Evolutionary conservation across 768 basidiomycete species (phyloP), one percentile per base, ranked within the genome.

Genomic region (Lactarius psammicola): DNA sequence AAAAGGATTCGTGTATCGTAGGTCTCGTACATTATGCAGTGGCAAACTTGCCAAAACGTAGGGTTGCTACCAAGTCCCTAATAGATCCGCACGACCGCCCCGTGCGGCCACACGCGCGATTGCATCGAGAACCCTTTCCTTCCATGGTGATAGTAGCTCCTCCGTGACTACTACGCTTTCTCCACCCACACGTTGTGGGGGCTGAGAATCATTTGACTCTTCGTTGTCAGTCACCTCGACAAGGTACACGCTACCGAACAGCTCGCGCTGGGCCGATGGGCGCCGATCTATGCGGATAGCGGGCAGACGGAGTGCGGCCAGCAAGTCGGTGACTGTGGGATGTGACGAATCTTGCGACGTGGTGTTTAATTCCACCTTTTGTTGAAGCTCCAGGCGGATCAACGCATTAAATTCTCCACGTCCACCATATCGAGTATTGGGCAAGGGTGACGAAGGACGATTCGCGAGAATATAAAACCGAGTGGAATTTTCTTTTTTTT

Each of bases 201-300:
- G 56, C 31, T 6, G 56, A 63, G 31, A 28, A 36, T 34, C 33
- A 60, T 65, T 51, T 4, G 56, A 58, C 15, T 38, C 34, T 20
- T 60, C 56, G 26, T 56, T 62, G 28, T 75, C 72, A 40, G 73
- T 75, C 18, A 89, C 75, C 74, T 92, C 90, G 13, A 88, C 73
- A 65, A 91, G 86, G 72, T 92, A 91, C 31, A 84, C 76, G 72
- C 83, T 80, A 33, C 80, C 78, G 71, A 90, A 89, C 4, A 82
- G 84, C 23, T 70, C 66, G 31, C 73, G 71, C 3, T 74, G 72
- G 17, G 79, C 59, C 13, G 82, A 81, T 1, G 90, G 90, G 60
- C 89, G 81, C 34, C 90, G 80, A 71, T 90, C 89, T 44, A 92
- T 80, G 8, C 87, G 84, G 18, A 75, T 74, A 26, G 84, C 75